A percentile compares a stretch with the other conserved stretches of the same genome.
phyloP scores from a whole-genome alignment of 2,329 filamentous ascomycete species.

The Botrytis tulipae region DNA sequence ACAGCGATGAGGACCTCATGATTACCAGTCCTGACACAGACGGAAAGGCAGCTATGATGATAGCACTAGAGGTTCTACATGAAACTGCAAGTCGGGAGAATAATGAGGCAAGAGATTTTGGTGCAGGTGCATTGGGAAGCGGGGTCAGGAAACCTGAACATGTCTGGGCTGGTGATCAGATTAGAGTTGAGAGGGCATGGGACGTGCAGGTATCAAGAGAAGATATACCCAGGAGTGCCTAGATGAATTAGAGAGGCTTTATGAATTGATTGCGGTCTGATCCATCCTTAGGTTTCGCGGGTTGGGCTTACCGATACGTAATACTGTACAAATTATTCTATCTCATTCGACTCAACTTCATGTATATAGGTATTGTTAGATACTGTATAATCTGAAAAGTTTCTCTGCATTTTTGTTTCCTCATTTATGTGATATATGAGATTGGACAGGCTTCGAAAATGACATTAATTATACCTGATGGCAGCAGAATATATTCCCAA shows the following conservation, averaged over 20 bases:
- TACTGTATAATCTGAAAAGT: not conserved
- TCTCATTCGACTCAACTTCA: not conserved
- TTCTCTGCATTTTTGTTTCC: no score
- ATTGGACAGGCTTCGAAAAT: not conserved
- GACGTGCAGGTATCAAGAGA: conserved; percentile 7
- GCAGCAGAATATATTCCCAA: not conserved
- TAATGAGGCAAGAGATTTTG: not conserved
- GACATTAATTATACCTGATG: no score
- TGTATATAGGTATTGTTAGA: not conserved
- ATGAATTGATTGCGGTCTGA: no score
- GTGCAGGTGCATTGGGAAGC: not conserved
- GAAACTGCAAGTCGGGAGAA: not conserved
- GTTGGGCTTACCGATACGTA: not conserved
- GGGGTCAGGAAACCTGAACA: conserved; percentile 9
- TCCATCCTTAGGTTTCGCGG: not conserved
- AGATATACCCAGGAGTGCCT: not conserved
- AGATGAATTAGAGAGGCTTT: not conserved
- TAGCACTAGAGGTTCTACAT: not conserved
- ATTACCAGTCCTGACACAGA: not conserved
- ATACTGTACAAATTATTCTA: not conserved
- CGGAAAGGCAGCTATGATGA: not conserved
- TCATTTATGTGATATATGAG: not conserved
- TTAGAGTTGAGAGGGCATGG: conserved; percentile 16
- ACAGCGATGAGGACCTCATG: conserved; percentile 16
- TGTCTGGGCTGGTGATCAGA: conserved; percentile 5